Percentiles rank a stretch among this genome's conserved stretches.
These are phyloP conservation scores for Boletus rubescentipes DNA, from an alignment of 768 basidiomycete genomes.

Conservation along the genomic window DNA sequence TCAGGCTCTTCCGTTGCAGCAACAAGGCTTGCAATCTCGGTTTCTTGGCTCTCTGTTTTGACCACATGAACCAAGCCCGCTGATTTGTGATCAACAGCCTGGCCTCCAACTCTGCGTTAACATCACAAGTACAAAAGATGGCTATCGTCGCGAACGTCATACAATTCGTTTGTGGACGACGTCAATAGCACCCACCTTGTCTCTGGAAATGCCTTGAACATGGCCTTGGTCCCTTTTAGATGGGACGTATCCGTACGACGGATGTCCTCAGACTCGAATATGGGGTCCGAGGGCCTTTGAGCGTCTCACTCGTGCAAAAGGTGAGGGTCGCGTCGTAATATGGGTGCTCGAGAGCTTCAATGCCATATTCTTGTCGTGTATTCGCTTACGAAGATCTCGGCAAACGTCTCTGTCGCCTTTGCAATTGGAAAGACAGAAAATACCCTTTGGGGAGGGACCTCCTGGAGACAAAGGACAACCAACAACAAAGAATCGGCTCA, in stretches of 20 bases:
- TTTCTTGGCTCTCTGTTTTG: constrained; percentile 10
- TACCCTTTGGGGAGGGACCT: constrained; percentile 11
- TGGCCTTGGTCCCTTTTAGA: constrained; percentile 34
- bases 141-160: constrained; percentile 31
- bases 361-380: not conserved
- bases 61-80: constrained; percentile 59
- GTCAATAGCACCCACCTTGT: constrained; percentile 45
- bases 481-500: constrained; percentile 4
- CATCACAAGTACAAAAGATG: constrained; percentile 50
- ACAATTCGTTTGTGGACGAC: not conserved
- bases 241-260: constrained; percentile 36
- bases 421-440: constrained; percentile 69
- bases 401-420: constrained; percentile 46
- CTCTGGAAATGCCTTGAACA: constrained; percentile 57
- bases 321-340: constrained; percentile 67
- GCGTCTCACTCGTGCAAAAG: constrained; percentile 48
- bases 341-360: constrained; percentile 34
- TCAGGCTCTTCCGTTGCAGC: constrained; percentile 69
- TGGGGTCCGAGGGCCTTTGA: constrained; percentile 21
- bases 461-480: constrained; percentile 13
- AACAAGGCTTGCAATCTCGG: constrained; percentile 61
- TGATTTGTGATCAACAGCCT: constrained; percentile 41
- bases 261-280: constrained; percentile 4
- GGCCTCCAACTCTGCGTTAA: constrained; percentile 52
- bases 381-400: constrained; percentile 43